Base-by-base conservation (phyloP, 2,329 filamentous ascomycete genomes). In the Huntiella decipiens region DNA sequence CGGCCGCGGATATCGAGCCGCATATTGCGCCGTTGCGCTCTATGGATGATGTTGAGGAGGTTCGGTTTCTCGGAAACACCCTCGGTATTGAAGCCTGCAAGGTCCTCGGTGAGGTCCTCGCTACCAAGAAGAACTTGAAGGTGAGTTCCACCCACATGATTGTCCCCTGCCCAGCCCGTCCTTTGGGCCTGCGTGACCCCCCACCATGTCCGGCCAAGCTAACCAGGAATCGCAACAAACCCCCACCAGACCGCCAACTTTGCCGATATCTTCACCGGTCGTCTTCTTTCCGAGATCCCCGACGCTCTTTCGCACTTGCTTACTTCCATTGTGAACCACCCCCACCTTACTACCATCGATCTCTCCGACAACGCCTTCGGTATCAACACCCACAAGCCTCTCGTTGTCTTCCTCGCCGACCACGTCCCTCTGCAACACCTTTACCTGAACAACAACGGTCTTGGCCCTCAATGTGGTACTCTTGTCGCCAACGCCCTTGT, bases 311-410 rank as follows among this genome's bases (percentile, higher is more conserved):
- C 82, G 39, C 78, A 75, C 49, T 77, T 98, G 41, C 77, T 98
- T 45, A 86, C 79, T 36, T 80, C 88, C 3, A 77, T 96, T 37
- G 76, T 95, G 48, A 81, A 86, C 57, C 79, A 93, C 45, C 80
- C 82, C 1, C 79, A 83, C 48, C 79, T 98, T 38, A 81, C 82
- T 61, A 95, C 87, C 28, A 74, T 98, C 63, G 92, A 96, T 63
- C 73, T 98, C 36, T 94, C 88, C 64, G 91, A 98, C 64, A 98
- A 98, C 63, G 91, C 91, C 39, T 98, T 98, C 57, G 91, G 91
- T 47, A 76, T 95, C 51, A 95, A 94, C 64, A 94, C 85, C 12
- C 82, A 92, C 61, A 86, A 84, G 33, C 91, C 88, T 7, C 75
- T 98, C 42, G 83, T 94, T 54, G 82, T 83, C 50, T 98, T 98